These are phyloP conservation scores for Zopfochytrium polystomum DNA, from an alignment of 371 early-diverging fungal genomes.

Conservation along the genomic window DNA sequence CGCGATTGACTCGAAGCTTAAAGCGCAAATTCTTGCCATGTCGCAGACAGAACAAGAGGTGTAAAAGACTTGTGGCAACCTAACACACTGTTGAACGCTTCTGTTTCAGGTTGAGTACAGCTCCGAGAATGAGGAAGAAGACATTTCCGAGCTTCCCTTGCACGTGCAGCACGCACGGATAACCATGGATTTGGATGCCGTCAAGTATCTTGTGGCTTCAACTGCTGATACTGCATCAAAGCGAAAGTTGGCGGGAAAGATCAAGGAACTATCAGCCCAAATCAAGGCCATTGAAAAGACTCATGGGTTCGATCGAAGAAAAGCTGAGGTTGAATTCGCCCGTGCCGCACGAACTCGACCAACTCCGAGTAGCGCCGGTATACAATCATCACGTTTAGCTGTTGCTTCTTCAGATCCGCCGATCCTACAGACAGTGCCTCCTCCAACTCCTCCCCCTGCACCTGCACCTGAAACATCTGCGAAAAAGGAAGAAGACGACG, in stretches of 20 bases:
- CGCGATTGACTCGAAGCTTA: neutral
- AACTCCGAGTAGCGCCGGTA: too few species aligned
- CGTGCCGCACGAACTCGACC: neutral
- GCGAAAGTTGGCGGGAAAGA: constrained; percentile 1
- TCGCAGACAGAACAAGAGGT: neutral
- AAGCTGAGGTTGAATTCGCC: constrained; percentile 24
- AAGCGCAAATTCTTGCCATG: neutral
- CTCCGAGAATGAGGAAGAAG: neutral
- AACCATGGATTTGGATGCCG: constrained; percentile 6
- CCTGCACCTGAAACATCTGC: neutral
- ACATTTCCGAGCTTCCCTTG: neutral
- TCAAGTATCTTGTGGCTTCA: neutral
- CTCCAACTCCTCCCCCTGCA: neutral
- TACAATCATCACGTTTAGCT: neutral
- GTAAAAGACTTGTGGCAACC: neutral
- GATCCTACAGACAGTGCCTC: neutral
- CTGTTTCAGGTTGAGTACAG: neutral
- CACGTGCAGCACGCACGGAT: neutral
- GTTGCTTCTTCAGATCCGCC: neutral
- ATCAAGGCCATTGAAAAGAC: constrained; percentile 3
- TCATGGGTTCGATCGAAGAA: constrained; percentile 3
- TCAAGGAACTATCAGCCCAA: neutral
- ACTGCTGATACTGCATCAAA: neutral
- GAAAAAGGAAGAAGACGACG: constrained; percentile 14
- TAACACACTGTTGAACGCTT: neutral